These are phyloP conservation scores for Macaranga tanarius DNA, from an alignment of 441 rosid genomes.

Conservation along the genomic window DNA sequence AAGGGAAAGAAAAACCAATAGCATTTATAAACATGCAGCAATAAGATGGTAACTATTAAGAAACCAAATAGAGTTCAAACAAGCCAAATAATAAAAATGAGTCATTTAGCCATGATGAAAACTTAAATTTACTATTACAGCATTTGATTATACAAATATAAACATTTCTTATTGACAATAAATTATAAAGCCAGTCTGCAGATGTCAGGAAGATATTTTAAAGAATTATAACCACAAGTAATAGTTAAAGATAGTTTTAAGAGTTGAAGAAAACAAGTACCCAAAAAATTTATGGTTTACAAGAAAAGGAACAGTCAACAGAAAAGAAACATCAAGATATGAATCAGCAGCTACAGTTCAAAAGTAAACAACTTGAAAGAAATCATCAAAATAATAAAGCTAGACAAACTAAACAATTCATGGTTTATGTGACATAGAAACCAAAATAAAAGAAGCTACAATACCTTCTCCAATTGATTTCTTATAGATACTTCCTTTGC, in stretches of 20 bases:
- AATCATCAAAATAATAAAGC: not conserved
- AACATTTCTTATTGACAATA: not conserved
- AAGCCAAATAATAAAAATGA: not conserved
- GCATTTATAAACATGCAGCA: no score
- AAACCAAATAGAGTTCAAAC: slow-evolving; percentile 7
- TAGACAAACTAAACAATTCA: not conserved
- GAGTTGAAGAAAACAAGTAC: not conserved
- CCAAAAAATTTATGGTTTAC: not conserved
- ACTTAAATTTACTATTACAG: no score
- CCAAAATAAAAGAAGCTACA: slow-evolving; percentile 9
- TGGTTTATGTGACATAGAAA: not conserved
- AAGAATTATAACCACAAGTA: not conserved
- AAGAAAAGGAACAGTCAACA: not conserved
- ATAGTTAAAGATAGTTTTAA: not conserved
- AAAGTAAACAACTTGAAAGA: not conserved
- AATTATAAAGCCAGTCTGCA: no score
- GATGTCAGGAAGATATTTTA: not conserved
- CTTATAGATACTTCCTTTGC: slow-evolving; percentile 66
- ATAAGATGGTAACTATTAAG: not conserved
- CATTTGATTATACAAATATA: no score
- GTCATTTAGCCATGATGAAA: not conserved
- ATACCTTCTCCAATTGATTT: slow-evolving; percentile 74
- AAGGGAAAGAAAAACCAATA: not conserved
- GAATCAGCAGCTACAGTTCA: not conserved
- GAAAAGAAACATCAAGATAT: not conserved